Percentiles rank a stretch among this genome's conserved stretches.
Conservation (phyloP, 2,329 filamentous ascomycete genomes). For the Verticillium nonalfalfae region DNA sequence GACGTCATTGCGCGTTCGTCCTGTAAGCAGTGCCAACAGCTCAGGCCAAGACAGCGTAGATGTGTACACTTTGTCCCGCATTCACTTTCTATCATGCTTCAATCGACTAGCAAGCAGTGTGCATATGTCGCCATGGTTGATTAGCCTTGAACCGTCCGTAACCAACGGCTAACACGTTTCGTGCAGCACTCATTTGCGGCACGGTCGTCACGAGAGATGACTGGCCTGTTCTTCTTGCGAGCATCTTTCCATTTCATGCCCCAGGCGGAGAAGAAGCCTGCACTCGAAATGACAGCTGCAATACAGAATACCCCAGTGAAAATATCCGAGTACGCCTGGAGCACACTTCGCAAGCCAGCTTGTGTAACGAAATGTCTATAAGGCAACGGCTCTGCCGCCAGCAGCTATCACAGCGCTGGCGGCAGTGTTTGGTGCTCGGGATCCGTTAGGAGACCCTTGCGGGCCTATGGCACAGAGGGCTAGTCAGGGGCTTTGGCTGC, state of each 20-base stretch:
- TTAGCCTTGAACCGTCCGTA: no score
- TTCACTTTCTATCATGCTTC: no score
- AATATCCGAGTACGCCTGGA: conserved; percentile 31
- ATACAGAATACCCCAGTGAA: conserved; percentile 21
- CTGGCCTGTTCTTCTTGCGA: conserved; percentile 21
- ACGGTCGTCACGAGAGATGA: background rate
- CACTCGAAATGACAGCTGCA: conserved; percentile 21
- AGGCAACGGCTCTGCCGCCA: conserved; percentile 26
- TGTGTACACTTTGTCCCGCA: no score
- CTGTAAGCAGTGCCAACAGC: no score
- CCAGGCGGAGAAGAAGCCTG: conserved; percentile 26
- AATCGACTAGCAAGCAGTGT: no score
- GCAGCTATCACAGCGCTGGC: conserved; percentile 27
- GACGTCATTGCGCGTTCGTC: no score
- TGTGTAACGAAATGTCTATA: conserved; percentile 24
- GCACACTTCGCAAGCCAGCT: conserved; percentile 23
- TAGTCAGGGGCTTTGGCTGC: no score
- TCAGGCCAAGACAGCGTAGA: no score
- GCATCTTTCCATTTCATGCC: conserved; percentile 41
- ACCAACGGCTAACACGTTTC: background rate
- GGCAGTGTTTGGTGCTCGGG: conserved; percentile 21
- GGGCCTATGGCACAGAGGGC: no score
- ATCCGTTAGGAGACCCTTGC: no score
- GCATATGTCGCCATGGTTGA: no score
- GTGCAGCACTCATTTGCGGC: conserved; percentile 1